Base-by-base conservation (phyloP, 2,329 filamentous ascomycete genomes). In the Penicillium sp. region DNA sequence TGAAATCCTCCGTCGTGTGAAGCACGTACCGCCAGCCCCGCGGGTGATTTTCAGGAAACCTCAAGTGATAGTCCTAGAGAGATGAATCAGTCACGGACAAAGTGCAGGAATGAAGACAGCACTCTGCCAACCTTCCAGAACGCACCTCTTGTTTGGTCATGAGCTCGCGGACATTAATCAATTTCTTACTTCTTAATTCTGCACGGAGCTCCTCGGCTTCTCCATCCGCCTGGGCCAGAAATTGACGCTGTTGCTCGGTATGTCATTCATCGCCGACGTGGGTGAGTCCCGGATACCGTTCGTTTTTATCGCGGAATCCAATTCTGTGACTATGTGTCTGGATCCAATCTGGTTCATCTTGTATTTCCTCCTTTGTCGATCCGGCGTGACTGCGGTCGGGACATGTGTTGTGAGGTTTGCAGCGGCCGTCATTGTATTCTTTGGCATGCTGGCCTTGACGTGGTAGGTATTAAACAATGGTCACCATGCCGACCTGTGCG, bases 11-110 rank as follows among this genome's bases (percentile, higher is more conserved):
- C 0, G 77, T 78, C 9, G 73, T 71, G 31, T 81, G 70, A 0
- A 83, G 66, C 10, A 82, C 77, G 59, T 78, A 81, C 31, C 81
- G 69, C 80, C 81, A 83, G 7, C 78, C 77, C 4, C 73, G 48
- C 3, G 78, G 76, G 49, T 76, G 74, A 28, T 77, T 73, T 16
- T 77, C 71, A 0, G 79, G 78, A 40, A 76, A 67, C 1, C 69
- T 57, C 3, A 81, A 60, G 61, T 79, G 75, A 37, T 79, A 74
- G 54, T 81, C 74, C 65, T 79, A 54, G 5, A 33, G 14, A 21
- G 16, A 13, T 9, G 16, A 19, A 10, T 37, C 34, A 37, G 10
- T 37, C 36, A 13, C 14, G 3, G 34, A 37, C 34, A 37, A n/a
- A n/a, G n/a, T n/a, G n/a, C n/a, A n/a, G n/a, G n/a, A n/a, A n/a